Base-by-base conservation (phyloP, 2,329 filamentous ascomycete genomes). In the Hansfordia pulvinata region DNA sequence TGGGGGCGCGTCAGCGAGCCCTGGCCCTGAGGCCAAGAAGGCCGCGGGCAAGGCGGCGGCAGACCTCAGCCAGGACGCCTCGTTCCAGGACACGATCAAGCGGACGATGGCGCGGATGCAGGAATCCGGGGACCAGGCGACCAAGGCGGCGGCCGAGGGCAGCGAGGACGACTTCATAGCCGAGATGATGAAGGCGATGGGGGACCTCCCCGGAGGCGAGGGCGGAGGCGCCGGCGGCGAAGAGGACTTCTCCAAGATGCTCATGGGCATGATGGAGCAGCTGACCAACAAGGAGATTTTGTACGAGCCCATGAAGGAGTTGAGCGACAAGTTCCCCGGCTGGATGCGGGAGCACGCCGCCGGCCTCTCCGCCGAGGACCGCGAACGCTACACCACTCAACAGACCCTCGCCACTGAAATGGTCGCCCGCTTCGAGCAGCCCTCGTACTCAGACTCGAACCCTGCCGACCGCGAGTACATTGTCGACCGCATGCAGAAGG, bases 261-360 rank as follows among this genome's bases (percentile, higher is more conserved):
- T 98, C 32, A 73, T 93, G 66, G 82, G 81, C 28, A 93, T 96
- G 84, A 96, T 98, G 88, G 84, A 96, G 56, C 86, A 98, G 53
- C 66, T 98, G 35, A 96, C 90, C 4, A 93, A 93, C 53, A 96
- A 93, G 60, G 90, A 96, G 40, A 94, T 98, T 35, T 57, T 98
- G 26, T 96, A 96, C 49, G 88, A 98, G 57, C 90, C 90, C 3
- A 94, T 98, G 85, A 93, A 93, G 60, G 90, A 98, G 55, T 61
- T 98, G 25, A 61, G 93, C 50, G 78, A 83, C 28, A 96, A 94
- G 53, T 98, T 90, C 46, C 88, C 86, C 0, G 73, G 57, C 3
- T 98, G 90, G 88, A 64, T 98, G 49, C 68, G 69, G 42, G 77
- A 81, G 54, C 88, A 94, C 50, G 62, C 63, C 39, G 66, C 57